Conservation (phyloP, 78 protist species). For the Dictyostelium capitatum region DNA sequence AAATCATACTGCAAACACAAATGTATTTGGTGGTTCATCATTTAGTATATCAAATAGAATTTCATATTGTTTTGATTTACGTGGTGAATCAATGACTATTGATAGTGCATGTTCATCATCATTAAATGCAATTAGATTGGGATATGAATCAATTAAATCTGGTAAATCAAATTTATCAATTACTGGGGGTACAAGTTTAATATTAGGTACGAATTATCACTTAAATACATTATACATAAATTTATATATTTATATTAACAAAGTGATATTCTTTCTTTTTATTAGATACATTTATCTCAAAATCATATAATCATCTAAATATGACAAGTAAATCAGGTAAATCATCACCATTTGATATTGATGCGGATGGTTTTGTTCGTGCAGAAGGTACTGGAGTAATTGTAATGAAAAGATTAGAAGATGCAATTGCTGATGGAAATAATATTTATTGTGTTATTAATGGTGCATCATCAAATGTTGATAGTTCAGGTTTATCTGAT, state of each 20-base stretch:
- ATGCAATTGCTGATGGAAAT: neutral
- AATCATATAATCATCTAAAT: neutral
- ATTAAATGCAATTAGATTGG: constrained; percentile 85
- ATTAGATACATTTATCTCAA: neutral
- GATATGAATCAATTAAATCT: constrained; percentile 55
- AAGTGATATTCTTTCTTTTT: neutral
- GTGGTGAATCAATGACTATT: too few relatives aligned
- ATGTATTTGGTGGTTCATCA: neutral
- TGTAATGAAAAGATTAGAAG: neutral
- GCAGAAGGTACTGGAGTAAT: neutral
- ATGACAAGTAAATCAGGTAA: neutral
- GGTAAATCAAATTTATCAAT: constrained; percentile 85
- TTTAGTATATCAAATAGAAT: neutral
- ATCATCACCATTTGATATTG: neutral
- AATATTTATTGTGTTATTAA: constrained; percentile 11
- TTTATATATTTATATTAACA: neutral
- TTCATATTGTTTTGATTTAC: too few relatives aligned
- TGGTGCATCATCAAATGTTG: constrained; percentile 10
- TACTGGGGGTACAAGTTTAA: constrained; percentile 81
- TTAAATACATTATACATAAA: too few relatives aligned
- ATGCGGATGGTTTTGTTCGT: constrained; percentile 1
- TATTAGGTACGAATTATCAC: too few relatives aligned
- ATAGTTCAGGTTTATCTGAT: neutral
- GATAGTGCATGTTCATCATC: constrained; percentile 90
- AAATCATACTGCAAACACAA: neutral